These are phyloP conservation scores for Hypoxylon sp. DNA, from an alignment of 2,329 filamentous ascomycete species.

Conservation along the genomic window DNA sequence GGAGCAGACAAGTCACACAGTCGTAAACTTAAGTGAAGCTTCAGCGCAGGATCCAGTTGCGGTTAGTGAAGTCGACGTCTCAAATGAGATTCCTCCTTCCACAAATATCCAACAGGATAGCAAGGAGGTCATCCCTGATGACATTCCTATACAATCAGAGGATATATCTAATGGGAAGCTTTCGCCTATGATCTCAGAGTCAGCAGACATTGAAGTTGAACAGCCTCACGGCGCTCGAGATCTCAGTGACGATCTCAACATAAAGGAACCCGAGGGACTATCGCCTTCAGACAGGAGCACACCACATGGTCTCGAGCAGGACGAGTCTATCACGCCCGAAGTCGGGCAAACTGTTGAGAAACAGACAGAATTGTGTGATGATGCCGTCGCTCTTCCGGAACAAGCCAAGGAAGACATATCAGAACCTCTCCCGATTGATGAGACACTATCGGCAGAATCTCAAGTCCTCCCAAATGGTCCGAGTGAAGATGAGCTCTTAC, in stretches of 20 bases:
- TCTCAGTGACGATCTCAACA: background rate
- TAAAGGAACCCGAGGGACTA: background rate
- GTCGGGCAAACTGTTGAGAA: background rate
- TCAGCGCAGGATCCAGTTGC: slow-evolving; percentile 1
- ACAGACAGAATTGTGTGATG: background rate
- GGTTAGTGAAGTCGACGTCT: slow-evolving; percentile 3
- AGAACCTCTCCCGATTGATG: slow-evolving; percentile 1
- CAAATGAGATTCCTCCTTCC: slow-evolving; percentile 1
- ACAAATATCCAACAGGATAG: background rate
- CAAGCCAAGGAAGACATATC: background rate
- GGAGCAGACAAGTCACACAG: background rate
- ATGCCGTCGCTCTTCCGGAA: background rate
- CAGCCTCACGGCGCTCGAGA: background rate
- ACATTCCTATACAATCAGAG: background rate
- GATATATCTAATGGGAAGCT: background rate
- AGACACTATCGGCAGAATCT: slow-evolving; percentile 3
- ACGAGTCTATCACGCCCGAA: background rate
- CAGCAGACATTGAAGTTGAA: background rate
- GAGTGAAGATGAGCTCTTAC: background rate
- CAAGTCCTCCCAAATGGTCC: background rate
- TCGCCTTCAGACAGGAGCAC: background rate
- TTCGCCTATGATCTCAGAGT: background rate
- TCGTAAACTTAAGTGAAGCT: background rate
- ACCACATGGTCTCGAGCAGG: slow-evolving; percentile 3
- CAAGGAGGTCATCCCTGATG: slow-evolving; percentile 6